These are phyloP conservation scores for Metarhizium guizhouense DNA, from an alignment of 2,329 filamentous ascomycete genomes.

Conservation along the genomic window DNA sequence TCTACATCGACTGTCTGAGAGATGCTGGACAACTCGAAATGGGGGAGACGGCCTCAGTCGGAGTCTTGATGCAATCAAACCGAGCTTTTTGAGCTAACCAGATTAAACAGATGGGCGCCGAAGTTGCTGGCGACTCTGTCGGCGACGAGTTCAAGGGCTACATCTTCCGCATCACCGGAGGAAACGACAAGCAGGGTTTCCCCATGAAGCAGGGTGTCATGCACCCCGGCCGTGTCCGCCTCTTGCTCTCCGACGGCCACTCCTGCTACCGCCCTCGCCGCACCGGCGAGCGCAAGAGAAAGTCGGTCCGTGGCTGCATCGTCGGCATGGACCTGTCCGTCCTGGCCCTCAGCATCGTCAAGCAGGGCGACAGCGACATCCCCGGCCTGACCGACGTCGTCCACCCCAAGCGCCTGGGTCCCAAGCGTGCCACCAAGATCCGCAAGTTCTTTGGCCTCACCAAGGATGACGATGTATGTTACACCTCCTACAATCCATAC, in stretches of 20 bases:
- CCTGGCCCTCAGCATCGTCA: slow-evolving; percentile 89
- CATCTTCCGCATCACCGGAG: slow-evolving; percentile 98
- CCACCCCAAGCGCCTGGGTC: slow-evolving; percentile 97
- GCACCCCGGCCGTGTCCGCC: slow-evolving; percentile 95
- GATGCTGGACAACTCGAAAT: too few species aligned
- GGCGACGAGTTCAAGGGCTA: slow-evolving; percentile 99
- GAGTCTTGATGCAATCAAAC: too few species aligned
- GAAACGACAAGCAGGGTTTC: slow-evolving; percentile 99
- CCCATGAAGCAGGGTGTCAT: slow-evolving; percentile 99
- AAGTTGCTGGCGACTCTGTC: slow-evolving; percentile 88
- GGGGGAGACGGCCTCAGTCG: too few species aligned
- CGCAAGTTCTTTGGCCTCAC: slow-evolving; percentile 98
- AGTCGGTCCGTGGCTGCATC: slow-evolving; percentile 98
- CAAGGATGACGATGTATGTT: slow-evolving; percentile 99
- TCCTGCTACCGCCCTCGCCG: slow-evolving; percentile 98
- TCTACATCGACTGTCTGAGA: too few species aligned
- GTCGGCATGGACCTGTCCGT: slow-evolving; percentile 93
- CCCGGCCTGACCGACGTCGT: slow-evolving; percentile 96
- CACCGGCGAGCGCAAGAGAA: slow-evolving; percentile 97
- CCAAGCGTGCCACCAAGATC: slow-evolving; percentile 99
- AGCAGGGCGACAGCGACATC: slow-evolving; percentile 92
- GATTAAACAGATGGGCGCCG: slow-evolving; percentile 63
- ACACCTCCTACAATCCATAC: slow-evolving; percentile 43
- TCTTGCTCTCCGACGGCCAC: slow-evolving; percentile 93
- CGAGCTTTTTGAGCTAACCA: slow-evolving; percentile 21